Conservation (phyloP, 177 flowering plant species). For the Vitis hybrid region DNA sequence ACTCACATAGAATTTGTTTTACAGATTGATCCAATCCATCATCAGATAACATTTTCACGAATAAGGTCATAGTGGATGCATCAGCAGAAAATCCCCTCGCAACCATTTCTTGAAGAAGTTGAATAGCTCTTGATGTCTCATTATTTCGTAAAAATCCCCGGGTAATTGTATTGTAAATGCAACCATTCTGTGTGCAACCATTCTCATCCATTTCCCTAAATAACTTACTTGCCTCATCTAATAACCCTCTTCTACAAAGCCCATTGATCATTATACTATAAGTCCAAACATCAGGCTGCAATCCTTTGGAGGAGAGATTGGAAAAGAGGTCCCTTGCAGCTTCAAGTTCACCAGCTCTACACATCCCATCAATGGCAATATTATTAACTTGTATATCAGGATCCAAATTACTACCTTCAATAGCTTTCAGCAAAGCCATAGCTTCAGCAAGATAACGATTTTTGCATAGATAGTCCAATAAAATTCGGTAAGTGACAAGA, state of each 20-base stretch:
- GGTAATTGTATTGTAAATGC: background rate
- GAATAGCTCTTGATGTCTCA: background rate
- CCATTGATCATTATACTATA: slow-evolving; percentile 15
- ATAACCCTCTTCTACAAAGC: background rate
- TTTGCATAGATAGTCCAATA: background rate
- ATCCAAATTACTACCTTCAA: background rate
- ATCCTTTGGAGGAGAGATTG: background rate
- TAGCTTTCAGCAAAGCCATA: background rate
- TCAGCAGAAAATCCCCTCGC: slow-evolving; percentile 5
- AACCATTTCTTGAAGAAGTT: slow-evolving; percentile 1
- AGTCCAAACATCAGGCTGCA: background rate
- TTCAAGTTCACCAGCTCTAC: slow-evolving; percentile 2
- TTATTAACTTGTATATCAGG: background rate
- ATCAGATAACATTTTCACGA: background rate
- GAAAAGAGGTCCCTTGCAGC: slow-evolving; percentile 7
- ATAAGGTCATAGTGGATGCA: background rate
- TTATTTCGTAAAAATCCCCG: background rate
- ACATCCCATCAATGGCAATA: slow-evolving; percentile 6
- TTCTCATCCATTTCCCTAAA: background rate
- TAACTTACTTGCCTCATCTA: slow-evolving; percentile 4
- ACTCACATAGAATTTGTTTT: too few relatives aligned
- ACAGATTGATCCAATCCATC: background rate
- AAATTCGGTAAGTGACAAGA: background rate
- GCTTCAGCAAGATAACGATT: background rate
- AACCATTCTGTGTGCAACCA: background rate